Base-by-base conservation (phyloP, 2,329 filamentous ascomycete genomes). In the Pleomassaria siparia region DNA sequence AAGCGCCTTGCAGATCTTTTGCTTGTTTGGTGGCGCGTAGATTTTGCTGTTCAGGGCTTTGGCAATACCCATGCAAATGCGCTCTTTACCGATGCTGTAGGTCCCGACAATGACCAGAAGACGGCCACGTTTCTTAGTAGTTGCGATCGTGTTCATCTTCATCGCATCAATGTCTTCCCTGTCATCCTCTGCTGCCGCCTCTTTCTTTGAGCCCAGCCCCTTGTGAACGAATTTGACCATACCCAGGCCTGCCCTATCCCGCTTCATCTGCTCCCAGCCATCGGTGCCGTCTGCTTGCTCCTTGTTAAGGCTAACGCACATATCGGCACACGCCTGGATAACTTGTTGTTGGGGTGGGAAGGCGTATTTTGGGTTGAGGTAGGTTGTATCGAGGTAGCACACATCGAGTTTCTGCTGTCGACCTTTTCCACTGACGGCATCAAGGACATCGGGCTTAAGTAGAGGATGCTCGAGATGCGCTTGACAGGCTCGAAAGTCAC, bases 61-160 rank as follows among this genome's bases (percentile, higher is more conserved):
- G 3, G 94, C 94, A 54, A 99, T 95, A 35, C 90, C 91, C 25
- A 96, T 79, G 67, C 92, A 97, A 56, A 99, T 91, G 32, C 91
- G 87, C 71, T 99, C 94, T 73, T 99, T 99, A 64, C 94, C 94
- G 62, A 99, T 99, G 59, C 88, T 95, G 73, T 99, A 99, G 0
- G 94, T 99, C 36, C 94, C 94, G 51, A 96, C 95, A 6, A 99
- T 83, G 4, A 99, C 89, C 0, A 99, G 80, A 2, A 99, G 79
- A 4, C 90, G 85, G 39, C 88, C 85, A 37, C 78, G 77, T 24
- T 68, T 62, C 54, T 66, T 78, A 32, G 54, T 64, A 5, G 28
- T 43, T 33, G 10, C 54, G 42, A 33, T 26, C 21, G 49, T 41
- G 15, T 55, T 63, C 2, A 67, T 49, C 36, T 69, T 64, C 43